A percentile compares a stretch with the other conserved stretches of the same genome.
Evolutionary conservation across 345 rosid genomes (phyloP).

Genomic region (Laguncularia racemosa): DNA sequence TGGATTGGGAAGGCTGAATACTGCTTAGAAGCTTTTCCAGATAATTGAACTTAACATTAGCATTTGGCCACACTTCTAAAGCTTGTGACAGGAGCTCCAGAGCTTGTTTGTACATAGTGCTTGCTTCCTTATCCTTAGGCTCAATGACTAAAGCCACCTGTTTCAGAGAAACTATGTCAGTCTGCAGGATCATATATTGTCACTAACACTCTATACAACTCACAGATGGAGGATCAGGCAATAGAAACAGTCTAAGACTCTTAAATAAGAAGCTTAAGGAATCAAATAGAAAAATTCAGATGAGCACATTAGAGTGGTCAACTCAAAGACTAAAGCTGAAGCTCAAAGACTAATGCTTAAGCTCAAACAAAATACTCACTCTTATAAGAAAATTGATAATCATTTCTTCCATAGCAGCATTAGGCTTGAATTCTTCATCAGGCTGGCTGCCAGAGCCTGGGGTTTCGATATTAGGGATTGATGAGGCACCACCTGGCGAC

Average conservation of each 20-base stretch:
- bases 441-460: conserved; percentile 97
- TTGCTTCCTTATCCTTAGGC: conserved; percentile 98
- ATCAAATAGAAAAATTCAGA: conserved; percentile 1
- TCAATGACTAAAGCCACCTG: conserved; percentile 99
- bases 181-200: neutral
- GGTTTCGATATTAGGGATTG: conserved; percentile 83
- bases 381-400: conserved; percentile 94
- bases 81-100: conserved; percentile 90
- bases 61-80: conserved; percentile 97
- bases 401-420: conserved; percentile 99
- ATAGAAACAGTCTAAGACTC: neutral
- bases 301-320: conserved; percentile 4
- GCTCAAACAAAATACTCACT: conserved; percentile 44
- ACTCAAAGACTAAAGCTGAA: conserved; percentile 3
- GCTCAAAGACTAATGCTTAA: too few species aligned
- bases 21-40: conserved; percentile 82
- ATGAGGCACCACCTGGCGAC: conserved; percentile 93
- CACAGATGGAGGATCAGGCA: neutral
- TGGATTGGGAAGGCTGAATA: conserved; percentile 88
- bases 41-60: conserved; percentile 95
- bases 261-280: neutral
- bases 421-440: conserved; percentile 98
- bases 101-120: conserved; percentile 86
- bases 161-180: conserved; percentile 12
- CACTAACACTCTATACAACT: too few species aligned